Conservation (phyloP, 352 stramenopile genomes). For the Phytophthora cajani region DNA sequence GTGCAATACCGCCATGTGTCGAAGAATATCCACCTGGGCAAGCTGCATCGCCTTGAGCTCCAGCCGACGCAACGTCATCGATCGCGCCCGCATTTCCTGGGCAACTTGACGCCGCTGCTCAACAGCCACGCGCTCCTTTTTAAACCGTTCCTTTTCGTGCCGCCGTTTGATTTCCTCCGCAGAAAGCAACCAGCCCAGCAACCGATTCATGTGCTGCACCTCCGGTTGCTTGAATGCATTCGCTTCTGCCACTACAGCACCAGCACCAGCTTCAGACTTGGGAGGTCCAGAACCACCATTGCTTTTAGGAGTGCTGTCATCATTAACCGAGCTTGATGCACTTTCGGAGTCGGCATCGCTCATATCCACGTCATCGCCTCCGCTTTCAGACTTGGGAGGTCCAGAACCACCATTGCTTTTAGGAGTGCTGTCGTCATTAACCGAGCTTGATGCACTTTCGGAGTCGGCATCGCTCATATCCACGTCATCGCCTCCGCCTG, state of each 20-base stretch:
- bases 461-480: constrained; percentile 59
- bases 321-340: constrained; percentile 48
- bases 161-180: constrained; percentile 86
- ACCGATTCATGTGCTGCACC: constrained; percentile 90
- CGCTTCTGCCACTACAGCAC: constrained; percentile 13
- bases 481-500: constrained; percentile 29
- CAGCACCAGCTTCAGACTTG: constrained; percentile 28
- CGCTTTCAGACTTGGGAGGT: constrained; percentile 32
- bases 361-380: constrained; percentile 39
- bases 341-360: constrained; percentile 63
- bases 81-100: constrained; percentile 77
- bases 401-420: constrained; percentile 34
- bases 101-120: constrained; percentile 78
- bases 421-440: constrained; percentile 39
- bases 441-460: constrained; percentile 53
- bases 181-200: constrained; percentile 87
- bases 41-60: constrained; percentile 89
- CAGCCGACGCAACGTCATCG: constrained; percentile 66
- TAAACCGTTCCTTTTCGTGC: constrained; percentile 79
- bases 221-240: constrained; percentile 86
- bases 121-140: constrained; percentile 71
- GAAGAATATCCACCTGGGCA: constrained; percentile 80
- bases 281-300: constrained; percentile 25
- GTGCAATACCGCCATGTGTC: constrained; percentile 64
- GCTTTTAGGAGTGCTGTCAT: constrained; percentile 35